Evolutionary conservation across 2,329 filamentous ascomycete genomes (phyloP).

Genomic region (Ophiobolus disseminans): DNA sequence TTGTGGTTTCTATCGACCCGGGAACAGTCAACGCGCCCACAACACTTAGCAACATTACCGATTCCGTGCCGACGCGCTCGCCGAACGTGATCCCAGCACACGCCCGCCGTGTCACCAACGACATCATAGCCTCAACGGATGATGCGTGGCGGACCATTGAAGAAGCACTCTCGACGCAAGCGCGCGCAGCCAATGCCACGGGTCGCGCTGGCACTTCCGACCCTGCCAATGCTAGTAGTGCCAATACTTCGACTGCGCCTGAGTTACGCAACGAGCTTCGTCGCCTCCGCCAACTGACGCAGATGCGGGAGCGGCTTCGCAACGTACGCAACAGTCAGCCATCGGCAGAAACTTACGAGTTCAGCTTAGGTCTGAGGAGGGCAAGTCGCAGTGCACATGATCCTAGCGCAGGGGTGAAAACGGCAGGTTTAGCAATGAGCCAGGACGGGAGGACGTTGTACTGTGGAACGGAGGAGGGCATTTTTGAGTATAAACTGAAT

Average conservation of each 20-base stretch:
- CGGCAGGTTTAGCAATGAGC: conserved; percentile 58
- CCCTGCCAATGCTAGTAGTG: conserved; percentile 11
- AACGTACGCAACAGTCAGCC: conserved; percentile 39
- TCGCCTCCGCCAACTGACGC: conserved; percentile 45
- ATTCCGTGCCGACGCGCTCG: conserved; percentile 37
- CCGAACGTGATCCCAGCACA: conserved; percentile 42
- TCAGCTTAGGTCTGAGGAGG: conserved; percentile 33
- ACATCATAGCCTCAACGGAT: conserved; percentile 43
- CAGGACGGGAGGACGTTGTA: conserved; percentile 56
- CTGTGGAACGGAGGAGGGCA: conserved; percentile 68
- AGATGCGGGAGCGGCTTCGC: conserved; percentile 47
- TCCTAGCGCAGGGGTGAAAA: conserved; percentile 50
- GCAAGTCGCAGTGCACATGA: conserved; percentile 34
- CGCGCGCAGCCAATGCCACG: conserved; percentile 22
- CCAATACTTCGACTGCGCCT: conserved; percentile 32
- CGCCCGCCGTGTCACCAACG: conserved; percentile 36
- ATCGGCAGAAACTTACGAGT: conserved; percentile 32
- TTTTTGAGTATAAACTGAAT: conserved; percentile 77
- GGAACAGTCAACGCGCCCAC: conserved; percentile 30
- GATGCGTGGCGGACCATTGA: conserved; percentile 59
- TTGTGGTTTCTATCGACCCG: conserved; percentile 46
- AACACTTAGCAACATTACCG: conserved; percentile 36
- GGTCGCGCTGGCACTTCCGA: conserved; percentile 17
- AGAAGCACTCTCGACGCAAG: conserved; percentile 52
- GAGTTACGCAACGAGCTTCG: conserved; percentile 44